Percentiles rank a stretch among this genome's conserved stretches.
Conservation (phyloP, 192 early-diverging fungal species). For the Backusella tuberculispora region DNA sequence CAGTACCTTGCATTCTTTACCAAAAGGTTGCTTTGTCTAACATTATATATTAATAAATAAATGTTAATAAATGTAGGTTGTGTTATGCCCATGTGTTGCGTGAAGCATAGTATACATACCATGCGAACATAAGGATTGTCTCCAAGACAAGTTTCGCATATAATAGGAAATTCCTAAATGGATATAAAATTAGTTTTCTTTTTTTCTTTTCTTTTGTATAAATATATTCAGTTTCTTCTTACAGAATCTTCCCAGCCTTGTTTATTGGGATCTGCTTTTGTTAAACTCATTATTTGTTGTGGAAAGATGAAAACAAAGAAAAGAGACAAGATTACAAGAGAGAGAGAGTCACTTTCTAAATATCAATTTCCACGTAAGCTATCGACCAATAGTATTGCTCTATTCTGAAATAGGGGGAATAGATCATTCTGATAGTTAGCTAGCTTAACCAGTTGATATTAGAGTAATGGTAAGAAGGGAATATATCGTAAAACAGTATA, state of each 20-base stretch:
- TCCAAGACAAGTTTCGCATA: constrained; percentile 98
- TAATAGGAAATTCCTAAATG: constrained; percentile 75
- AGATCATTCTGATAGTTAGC: no score
- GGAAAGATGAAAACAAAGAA: background rate
- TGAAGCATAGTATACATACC: constrained; percentile 54
- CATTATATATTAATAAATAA: background rate
- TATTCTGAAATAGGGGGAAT: no score
- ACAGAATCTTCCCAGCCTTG: constrained; percentile 68
- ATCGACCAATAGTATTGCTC: background rate
- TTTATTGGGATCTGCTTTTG: constrained; percentile 63
- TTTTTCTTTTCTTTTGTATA: background rate
- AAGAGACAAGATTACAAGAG: background rate
- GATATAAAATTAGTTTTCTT: background rate
- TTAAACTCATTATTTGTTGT: constrained; percentile 41
- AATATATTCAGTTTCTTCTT: constrained; percentile 3
- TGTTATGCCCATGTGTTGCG: background rate
- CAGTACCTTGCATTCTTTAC: constrained; percentile 76
- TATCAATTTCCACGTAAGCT: background rate
- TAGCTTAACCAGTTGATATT: no score
- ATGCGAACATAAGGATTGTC: constrained; percentile 98
- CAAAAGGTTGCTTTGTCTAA: constrained; percentile 70
- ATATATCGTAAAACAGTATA: no score
- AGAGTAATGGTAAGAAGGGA: no score
- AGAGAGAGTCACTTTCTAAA: background rate
- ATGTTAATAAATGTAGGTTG: background rate